Base-by-base conservation (phyloP, 345 rosid species). In the Lumnitzera littorea region DNA sequence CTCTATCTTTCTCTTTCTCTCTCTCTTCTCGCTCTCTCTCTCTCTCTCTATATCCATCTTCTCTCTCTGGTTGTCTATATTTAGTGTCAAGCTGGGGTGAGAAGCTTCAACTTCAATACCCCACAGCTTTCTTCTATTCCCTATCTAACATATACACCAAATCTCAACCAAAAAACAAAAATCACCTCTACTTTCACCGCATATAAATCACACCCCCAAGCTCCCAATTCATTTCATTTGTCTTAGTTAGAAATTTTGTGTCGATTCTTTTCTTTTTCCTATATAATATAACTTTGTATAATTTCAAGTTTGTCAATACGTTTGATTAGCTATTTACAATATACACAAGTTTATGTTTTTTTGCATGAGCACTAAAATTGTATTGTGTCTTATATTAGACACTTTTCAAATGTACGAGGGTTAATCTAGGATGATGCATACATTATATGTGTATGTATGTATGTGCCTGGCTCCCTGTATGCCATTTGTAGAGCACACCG, bases 391-490 rank as follows among this genome's bases (percentile, higher is more conserved):
- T 36, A 4, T 7, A 4, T 36, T 4, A 36, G 43, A 27, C 31
- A 27, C 31, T 27, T 20, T 27, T 27, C 31, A 27, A 27, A 36
- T 36, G 43, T 9, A 1, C 3, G 43, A 9, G 11, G 7, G 7
- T 36, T 36, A 36, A 1, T 36, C 7, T 36, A 1, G 7, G 11
- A 9, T 7, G 48, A 15, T 43, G 9, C 17, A 20, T 15, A 10
- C 20, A 53, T 24, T 17, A 51, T 15, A 10, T 46, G 24, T 57
- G 29, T 20, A 20, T 13, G 57, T 67, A 43, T 48, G 56, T 67
- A 70, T 84, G 76, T 86, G 95, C 97, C 97, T 90, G 97, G 97
- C 97, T 90, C 97, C 97, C 97, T 90, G 97, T 90, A 90, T 90
- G 97, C 97, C 97, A 90, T 87, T 77, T 75, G 82, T 79, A 70